phyloP scores from a whole-genome alignment of 169 alveolate genomes.

The Eimeria maxima region DNA sequence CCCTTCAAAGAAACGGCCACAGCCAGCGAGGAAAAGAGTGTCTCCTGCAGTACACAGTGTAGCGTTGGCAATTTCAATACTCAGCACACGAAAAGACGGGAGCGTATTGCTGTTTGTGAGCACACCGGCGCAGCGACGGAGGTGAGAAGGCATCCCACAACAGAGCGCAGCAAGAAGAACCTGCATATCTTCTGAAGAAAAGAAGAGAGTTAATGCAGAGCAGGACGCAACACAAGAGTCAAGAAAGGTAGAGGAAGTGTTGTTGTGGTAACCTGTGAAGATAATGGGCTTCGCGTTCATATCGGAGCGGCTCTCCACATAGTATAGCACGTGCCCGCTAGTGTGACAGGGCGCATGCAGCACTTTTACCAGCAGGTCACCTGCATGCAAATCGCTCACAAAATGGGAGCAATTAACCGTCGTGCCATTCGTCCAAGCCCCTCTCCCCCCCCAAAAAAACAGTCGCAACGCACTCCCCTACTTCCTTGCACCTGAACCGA shows the following conservation, averaged over 20 bases:
- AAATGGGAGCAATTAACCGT: neutral
- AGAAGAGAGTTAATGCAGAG: neutral
- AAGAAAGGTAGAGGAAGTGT: neutral
- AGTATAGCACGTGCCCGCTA: constrained; percentile 96
- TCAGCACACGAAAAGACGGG: neutral
- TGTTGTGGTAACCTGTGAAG: constrained; percentile 60
- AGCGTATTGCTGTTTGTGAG: neutral
- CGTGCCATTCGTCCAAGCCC: too few relatives aligned
- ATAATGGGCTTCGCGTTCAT: constrained; percentile 79
- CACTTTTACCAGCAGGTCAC: constrained; percentile 89
- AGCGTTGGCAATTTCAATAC: neutral
- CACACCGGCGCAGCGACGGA: neutral
- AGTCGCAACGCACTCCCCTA: too few relatives aligned
- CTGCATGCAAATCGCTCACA: constrained; percentile 57
- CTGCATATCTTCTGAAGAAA: too few relatives aligned
- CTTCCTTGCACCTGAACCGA: too few relatives aligned
- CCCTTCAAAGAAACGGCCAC: constrained; percentile 98
- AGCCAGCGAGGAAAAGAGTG: constrained; percentile 97
- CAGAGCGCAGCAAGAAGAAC: neutral
- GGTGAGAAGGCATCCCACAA: neutral
- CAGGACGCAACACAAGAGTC: neutral
- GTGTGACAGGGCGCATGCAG: constrained; percentile 97
- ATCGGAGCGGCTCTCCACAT: constrained; percentile 85
- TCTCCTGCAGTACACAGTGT: constrained; percentile 93
- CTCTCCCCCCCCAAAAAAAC: too few relatives aligned